Evolutionary conservation across 169 alveolate genomes (phyloP).

Genomic region (Plasmodium fragile): DNA sequence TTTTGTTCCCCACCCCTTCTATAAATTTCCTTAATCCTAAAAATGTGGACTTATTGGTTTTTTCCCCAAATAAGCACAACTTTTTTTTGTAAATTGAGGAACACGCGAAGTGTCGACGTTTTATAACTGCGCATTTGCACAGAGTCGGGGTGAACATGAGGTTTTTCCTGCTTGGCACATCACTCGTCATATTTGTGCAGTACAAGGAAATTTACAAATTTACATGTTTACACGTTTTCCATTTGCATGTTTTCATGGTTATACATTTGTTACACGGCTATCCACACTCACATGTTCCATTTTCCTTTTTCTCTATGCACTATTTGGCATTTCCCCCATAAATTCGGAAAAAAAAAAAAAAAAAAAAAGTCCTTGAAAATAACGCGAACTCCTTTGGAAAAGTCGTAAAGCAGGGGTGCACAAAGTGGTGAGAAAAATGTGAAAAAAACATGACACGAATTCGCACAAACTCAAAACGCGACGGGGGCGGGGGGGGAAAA

Average conservation of each 20-base stretch:
- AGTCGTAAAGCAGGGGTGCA: background rate
- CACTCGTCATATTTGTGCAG: background rate
- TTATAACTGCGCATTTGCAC: background rate
- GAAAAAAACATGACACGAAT: background rate
- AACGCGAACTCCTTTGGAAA: background rate
- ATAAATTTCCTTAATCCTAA: background rate
- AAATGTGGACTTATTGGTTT: background rate
- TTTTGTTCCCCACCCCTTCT: background rate
- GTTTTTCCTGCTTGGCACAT: background rate
- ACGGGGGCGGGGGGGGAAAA: background rate
- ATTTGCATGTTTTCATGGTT: background rate
- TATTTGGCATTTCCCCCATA: slow-evolving; percentile 25
- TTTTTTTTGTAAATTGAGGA: background rate
- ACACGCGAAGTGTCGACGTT: background rate
- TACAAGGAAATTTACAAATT: background rate
- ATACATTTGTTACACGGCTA: background rate
- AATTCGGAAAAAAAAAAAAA: slow-evolving; percentile 13
- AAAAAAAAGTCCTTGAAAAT: background rate
- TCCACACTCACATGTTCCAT: background rate
- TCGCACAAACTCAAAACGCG: background rate
- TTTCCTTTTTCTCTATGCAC: slow-evolving; percentile 26
- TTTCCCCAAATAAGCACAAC: slow-evolving; percentile 10
- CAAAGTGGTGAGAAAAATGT: background rate
- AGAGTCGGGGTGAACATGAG: background rate
- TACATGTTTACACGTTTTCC: background rate